phyloP scores from a whole-genome alignment of 352 stramenopile genomes.

The Phytophthora sp. region DNA sequence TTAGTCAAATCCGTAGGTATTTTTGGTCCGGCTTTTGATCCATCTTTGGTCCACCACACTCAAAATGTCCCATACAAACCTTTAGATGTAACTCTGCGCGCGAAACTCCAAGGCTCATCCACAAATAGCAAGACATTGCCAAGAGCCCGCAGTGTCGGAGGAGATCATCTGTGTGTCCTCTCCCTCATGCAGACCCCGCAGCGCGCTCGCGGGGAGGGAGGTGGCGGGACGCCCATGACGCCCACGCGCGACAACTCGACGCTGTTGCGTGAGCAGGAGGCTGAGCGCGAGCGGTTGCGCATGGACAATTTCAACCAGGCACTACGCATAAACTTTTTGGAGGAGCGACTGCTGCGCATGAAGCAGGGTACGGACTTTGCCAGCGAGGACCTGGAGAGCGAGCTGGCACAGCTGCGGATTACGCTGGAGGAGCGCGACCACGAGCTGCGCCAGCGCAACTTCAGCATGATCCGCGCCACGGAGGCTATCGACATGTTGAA shows the following conservation, averaged over 20 bases:
- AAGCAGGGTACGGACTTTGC: constrained; percentile 68
- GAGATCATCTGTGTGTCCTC: constrained; percentile 5
- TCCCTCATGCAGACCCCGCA: constrained; percentile 35
- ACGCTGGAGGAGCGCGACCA: constrained; percentile 69
- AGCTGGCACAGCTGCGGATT: constrained; percentile 60
- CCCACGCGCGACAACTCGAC: constrained; percentile 38
- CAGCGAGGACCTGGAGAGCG: constrained; percentile 67
- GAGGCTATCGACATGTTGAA: constrained; percentile 66
- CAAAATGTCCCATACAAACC: constrained; percentile 15
- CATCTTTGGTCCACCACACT: constrained; percentile 12
- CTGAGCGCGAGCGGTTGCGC: constrained; percentile 58
- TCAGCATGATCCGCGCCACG: constrained; percentile 65
- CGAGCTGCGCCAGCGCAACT: constrained; percentile 62
- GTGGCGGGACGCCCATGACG: constrained; percentile 11
- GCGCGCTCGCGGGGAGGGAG: constrained; percentile 11
- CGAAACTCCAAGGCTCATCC: constrained; percentile 17
- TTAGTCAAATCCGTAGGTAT: neutral
- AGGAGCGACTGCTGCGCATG: constrained; percentile 69
- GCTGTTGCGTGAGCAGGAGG: constrained; percentile 63
- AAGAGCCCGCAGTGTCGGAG: neutral
- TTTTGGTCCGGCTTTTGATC: constrained; percentile 16
- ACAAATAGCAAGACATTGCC: constrained; percentile 16
- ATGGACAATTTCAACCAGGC: constrained; percentile 84
- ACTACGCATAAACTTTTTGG: constrained; percentile 65
- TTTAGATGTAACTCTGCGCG: constrained; percentile 22